These are phyloP conservation scores for Pseudonitzschia multistriata DNA, from an alignment of 108 stramenopile species.

Conservation along the genomic window DNA sequence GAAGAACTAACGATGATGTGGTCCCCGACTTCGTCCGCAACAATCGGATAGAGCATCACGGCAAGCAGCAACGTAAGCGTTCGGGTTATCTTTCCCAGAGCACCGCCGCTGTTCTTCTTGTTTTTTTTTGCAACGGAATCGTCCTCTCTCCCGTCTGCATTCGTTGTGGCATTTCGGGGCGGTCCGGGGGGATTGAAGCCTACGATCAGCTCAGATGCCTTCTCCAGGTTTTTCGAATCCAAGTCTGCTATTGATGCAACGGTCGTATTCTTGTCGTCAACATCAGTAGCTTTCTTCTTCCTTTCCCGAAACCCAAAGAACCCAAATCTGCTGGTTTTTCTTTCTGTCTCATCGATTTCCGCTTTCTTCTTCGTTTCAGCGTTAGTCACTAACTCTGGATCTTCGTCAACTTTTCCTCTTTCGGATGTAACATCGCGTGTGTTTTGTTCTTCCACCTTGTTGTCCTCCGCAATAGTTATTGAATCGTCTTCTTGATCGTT, in stretches of 20 bases:
- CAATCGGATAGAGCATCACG: constrained; percentile 15
- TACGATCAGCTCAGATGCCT: constrained; percentile 3
- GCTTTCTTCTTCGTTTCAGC: neutral
- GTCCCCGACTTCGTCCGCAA: constrained; percentile 21
- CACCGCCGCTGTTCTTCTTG: neutral
- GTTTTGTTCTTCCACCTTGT: too few species aligned
- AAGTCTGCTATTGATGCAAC: neutral
- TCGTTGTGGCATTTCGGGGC: neutral
- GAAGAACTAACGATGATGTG: constrained; percentile 1
- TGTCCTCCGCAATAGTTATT: too few species aligned
- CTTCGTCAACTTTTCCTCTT: too few species aligned
- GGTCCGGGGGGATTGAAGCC: neutral
- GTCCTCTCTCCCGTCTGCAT: neutral
- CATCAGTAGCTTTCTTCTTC: neutral
- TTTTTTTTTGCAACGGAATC: neutral
- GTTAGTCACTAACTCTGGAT: neutral
- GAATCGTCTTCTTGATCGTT: too few species aligned
- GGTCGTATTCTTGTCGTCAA: neutral
- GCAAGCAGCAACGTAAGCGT: constrained; percentile 8
- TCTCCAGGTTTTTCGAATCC: neutral
- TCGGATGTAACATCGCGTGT: too few species aligned
- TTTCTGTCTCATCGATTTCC: neutral
- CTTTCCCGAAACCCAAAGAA: neutral
- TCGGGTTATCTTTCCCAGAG: constrained; percentile 3
- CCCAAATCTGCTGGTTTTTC: neutral